Base-by-base conservation (phyloP, 2,329 filamentous ascomycete genomes). In the Talaromyces islandicus region DNA sequence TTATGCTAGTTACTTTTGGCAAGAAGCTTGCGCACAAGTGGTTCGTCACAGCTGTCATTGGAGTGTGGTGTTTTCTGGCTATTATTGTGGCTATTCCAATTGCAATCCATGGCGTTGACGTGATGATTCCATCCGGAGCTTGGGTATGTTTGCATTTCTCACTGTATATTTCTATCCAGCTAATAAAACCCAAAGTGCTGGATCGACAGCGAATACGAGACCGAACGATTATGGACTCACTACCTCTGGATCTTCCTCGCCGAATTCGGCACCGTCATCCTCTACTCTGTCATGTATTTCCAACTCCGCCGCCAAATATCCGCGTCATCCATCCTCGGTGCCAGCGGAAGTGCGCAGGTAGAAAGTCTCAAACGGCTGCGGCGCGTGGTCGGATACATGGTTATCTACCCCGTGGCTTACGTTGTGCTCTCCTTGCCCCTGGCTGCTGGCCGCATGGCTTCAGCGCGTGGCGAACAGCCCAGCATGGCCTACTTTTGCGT, bases 351-450 rank as follows among this genome's bases (percentile, higher is more conserved):
- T 64, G 70, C 64, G 41, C 73, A 75, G 57, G 68, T 67, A 24
- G 71, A 76, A 43, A 74, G 73, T 62, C 65, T 77, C 17, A 69
- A 70, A 59, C 75, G 73, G 11, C 65, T 78, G 7, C 72, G 71
- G n/a, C 75, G 77, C 21, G 77, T 78, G 1, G 74, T 77, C 55
- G 72, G 74, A 43, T 78, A 78, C 70, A 79, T 79, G 77, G 73
- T 78, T 52, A 76, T 78, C 60, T 79, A 78, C 59, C 77, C 77
- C 1, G 68, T 81, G 12, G 76, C 74, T 11, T 90, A 90, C 68
- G 83, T 83, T 4, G 73, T 87, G 12, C 64, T 85, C 46, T 89
- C 88, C 59, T 78, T 91, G 27, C 88, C 88, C 1, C 78, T 84
- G 7, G 86, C 85, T 2, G 77, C 75, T 2, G 76, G 75, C 27